phyloP scores from a whole-genome alignment of 139 green algal species.

The Chlamydomonas incerta region DNA sequence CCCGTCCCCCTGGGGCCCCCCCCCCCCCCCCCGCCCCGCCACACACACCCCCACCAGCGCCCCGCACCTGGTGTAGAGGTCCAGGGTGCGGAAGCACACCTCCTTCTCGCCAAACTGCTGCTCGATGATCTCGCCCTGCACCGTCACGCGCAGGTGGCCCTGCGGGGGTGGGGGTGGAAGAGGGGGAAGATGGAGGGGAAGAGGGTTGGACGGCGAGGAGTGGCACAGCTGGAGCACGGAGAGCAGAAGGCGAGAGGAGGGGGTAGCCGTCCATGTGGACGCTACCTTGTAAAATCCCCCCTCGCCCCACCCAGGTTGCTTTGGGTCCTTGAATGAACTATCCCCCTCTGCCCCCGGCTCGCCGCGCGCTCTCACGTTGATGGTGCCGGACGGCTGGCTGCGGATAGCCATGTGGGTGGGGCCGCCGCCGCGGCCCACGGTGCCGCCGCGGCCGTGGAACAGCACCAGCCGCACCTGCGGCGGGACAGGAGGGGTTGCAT shows the following conservation, averaged over 20 bases:
- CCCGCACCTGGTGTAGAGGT: conserved; percentile 83
- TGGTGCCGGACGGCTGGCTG: conserved; percentile 90
- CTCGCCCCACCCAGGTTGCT: too few relatives aligned
- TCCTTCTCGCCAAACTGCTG: conserved; percentile 91
- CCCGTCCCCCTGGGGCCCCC: not conserved
- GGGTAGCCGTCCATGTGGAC: too few relatives aligned
- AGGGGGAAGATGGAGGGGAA: not conserved
- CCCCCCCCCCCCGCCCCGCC: too few relatives aligned
- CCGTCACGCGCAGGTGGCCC: conserved; percentile 91
- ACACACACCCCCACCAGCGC: not conserved
- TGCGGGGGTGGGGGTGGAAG: conserved; percentile 25
- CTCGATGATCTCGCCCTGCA: conserved; percentile 93
- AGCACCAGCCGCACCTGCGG: conserved; percentile 84
- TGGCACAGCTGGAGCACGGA: too few relatives aligned
- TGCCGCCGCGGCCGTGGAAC: conserved; percentile 97
- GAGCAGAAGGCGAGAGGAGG: too few relatives aligned
- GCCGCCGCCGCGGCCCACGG: conserved; percentile 92
- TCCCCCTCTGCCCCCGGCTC: not conserved
- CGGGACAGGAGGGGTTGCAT: not conserved
- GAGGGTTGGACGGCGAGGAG: too few relatives aligned
- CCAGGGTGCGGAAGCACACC: conserved; percentile 79
- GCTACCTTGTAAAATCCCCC: too few relatives aligned
- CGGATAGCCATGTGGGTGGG: conserved; percentile 95
- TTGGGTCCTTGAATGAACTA: too few relatives aligned
- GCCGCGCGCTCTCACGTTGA: conserved; percentile 51